Base-by-base conservation (phyloP, 2,329 filamentous ascomycete genomes). In the Cytospora mali region DNA sequence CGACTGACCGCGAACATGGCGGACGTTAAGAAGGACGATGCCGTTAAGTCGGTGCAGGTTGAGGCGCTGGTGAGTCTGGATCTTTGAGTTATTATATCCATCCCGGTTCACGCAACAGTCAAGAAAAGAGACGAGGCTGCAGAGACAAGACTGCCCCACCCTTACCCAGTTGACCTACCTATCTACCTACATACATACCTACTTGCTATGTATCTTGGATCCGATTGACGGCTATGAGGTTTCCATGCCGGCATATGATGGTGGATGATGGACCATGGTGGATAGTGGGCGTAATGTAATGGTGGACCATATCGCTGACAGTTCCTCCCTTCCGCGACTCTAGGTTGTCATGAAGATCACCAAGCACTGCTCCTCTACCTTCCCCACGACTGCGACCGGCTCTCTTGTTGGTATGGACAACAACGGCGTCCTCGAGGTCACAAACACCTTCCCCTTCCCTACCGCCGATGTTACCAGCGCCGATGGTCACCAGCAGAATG, bases 341-440 rank as follows among this genome's bases (percentile, higher is more conserved):
- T 70, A 95, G 91, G 91, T 96, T 73, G 91, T 96, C 71, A 94
- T 97, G 90, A 97, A 97, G 84, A 93, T 98, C 76, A 93, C 96
- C 79, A 97, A 96, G 81, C 93, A 97, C 82, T 92, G 91, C 81
- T 90, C 92, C 62, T 86, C 91, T 72, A 85, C 86, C 60, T 97
- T 97, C 80, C 94, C 94, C 55, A 94, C 92, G 58, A 88, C 88
- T 62, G 92, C 93, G 62, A 97, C 93, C 61, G 94, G 94, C 66
- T 92, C 90, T 66, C 86, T 97, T 66, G 93, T 97, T 65, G 95
- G 95, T 71, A 93, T 98, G 91, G 94, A 98, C 77, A 86, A 86
- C 72, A 87, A 90, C 68, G 86, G 87, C 68, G 83, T 88, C 64
- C 86, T 98, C 66, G 89, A 98, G 80, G 83, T 98, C 79, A 98